Evolutionary conservation across 345 rosid genomes (phyloP), one percentile per base, ranked within the genome.

Genomic region (Erucastrum elatum): DNA sequence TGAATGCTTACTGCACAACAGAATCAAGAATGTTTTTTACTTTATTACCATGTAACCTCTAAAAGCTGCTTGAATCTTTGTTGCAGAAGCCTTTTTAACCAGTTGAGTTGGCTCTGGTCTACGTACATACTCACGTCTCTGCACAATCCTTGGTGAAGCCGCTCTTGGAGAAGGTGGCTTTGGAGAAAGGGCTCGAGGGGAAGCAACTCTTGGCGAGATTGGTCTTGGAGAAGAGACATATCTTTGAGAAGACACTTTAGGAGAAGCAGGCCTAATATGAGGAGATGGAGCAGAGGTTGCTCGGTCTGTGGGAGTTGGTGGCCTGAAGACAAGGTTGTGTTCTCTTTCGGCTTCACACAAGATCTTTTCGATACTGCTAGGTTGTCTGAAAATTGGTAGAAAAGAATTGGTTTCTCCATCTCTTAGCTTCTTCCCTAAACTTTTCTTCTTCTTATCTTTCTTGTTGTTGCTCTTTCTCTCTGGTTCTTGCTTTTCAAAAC

Each of bases 321-420:
- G 98, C 79, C 90, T 84, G 82, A 90, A 91, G 55, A 83, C 69
- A 76, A 93, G 71, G 31, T 82, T 86, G 58, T 93, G 92, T 73
- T 90, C 99, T 71, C 92, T 83, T 84, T 96, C 99, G 10, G 94
- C 99, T 64, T 96, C 99, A 68, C 86, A 95, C 64, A 96, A 82
- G 55, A 96, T 96, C 84, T 90, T 85, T 84, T 96, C 99, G 37
- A 96, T 87, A 80, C 98, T 96, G 76, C 98, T 96, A 0, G 99
- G 97, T 78, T 82, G 85, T 79, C 89, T 88, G 79, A 93, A 91
- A 46, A 85, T 81, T 4, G 98, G 98, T 78, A 93, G 88, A 82
- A 91, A 90, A 64, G 97, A 88, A 82, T 86, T 89, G 74, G 85
- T 86, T 85, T 93, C 90, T 59, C 94, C 92, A 84, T 81, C 84